A percentile compares a stretch with the other conserved stretches of the same genome.
phyloP scores from a whole-genome alignment of 2,329 filamentous ascomycete species.

The Sarocladium strictum region DNA sequence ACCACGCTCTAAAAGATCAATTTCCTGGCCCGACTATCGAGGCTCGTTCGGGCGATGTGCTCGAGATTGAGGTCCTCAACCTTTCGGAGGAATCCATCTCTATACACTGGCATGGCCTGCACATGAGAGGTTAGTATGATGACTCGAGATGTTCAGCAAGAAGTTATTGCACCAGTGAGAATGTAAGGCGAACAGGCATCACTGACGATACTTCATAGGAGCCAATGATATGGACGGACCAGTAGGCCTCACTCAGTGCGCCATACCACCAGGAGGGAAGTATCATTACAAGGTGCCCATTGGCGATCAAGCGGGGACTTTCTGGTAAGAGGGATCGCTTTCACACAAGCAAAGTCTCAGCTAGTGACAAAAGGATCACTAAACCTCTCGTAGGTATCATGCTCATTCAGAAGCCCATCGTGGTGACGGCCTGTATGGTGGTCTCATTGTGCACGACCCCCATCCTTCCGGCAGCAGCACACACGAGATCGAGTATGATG shows the following conservation, averaged over 20 bases:
- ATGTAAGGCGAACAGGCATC: too few species aligned
- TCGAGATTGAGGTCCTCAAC: conserved; percentile 35
- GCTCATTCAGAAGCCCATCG: conserved; percentile 51
- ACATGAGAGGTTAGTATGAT: conserved; percentile 50
- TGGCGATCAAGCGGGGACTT: conserved; percentile 49
- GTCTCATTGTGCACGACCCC: conserved; percentile 28
- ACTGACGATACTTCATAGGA: conserved; percentile 24
- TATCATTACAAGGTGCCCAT: conserved; percentile 52
- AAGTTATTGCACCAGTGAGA: too few species aligned
- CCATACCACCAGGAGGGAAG: conserved; percentile 46
- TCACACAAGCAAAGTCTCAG: conserved; percentile 13
- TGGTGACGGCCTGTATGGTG: conserved; percentile 14
- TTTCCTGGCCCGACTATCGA: conserved; percentile 39
- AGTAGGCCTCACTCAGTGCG: conserved; percentile 53
- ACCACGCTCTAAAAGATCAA: conserved; percentile 20
- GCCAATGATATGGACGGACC: conserved; percentile 56
- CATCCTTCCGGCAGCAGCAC: conserved; percentile 20
- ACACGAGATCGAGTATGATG: conserved; percentile 24
- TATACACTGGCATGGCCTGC: conserved; percentile 65
- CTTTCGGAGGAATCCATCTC: conserved; percentile 35
- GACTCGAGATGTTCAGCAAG: too few species aligned
- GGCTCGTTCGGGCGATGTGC: conserved; percentile 35
- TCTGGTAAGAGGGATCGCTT: conserved; percentile 52
- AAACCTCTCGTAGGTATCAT: conserved; percentile 44
- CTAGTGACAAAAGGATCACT: too few species aligned